A percentile compares a stretch with the other conserved stretches of the same genome.
Conservation (phyloP, 805 yeast species). For the Myxozyma nipponensis region DNA sequence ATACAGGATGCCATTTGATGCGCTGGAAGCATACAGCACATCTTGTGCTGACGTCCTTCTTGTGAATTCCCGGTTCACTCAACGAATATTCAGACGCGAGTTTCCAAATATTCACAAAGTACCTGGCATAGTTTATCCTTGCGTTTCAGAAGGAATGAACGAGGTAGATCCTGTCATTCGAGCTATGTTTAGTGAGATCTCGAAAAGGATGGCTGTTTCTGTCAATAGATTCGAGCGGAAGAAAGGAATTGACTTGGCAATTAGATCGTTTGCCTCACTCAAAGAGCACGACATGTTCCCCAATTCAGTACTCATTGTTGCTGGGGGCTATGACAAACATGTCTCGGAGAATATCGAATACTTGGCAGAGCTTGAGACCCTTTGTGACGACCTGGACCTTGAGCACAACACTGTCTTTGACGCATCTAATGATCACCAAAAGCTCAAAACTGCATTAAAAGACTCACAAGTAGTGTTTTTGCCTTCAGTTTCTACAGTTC, state of each 20-base stretch:
- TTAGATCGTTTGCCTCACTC: slow-evolving; percentile 57
- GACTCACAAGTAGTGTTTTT: slow-evolving; percentile 60
- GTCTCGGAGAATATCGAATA: slow-evolving; percentile 73
- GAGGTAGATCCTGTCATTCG: neutral
- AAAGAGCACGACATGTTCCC: slow-evolving; percentile 40
- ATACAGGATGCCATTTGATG: slow-evolving; percentile 80
- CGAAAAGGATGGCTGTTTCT: slow-evolving; percentile 53
- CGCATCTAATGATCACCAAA: slow-evolving; percentile 1
- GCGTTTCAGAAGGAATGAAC: slow-evolving; percentile 48
- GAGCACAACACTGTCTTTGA: slow-evolving; percentile 42
- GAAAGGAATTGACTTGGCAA: slow-evolving; percentile 76
- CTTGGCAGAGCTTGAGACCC: slow-evolving; percentile 53
- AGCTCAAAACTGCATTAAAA: slow-evolving; percentile 18
- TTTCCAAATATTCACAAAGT: slow-evolving; percentile 42
- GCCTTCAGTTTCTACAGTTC: slow-evolving; percentile 68
- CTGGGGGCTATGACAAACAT: slow-evolving; percentile 90
- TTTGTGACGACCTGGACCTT: slow-evolving; percentile 48
- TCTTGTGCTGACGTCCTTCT: slow-evolving; percentile 70
- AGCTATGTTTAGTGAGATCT: neutral
- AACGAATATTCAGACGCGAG: slow-evolving; percentile 58
- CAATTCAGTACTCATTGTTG: slow-evolving; percentile 51
- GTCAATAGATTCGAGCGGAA: slow-evolving; percentile 86
- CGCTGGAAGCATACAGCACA: slow-evolving; percentile 78
- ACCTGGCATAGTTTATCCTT: slow-evolving; percentile 68
- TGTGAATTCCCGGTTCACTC: slow-evolving; percentile 86